These are phyloP conservation scores for Scutellospora calospora DNA, from an alignment of 371 early-diverging fungal species.

Conservation along the genomic window DNA sequence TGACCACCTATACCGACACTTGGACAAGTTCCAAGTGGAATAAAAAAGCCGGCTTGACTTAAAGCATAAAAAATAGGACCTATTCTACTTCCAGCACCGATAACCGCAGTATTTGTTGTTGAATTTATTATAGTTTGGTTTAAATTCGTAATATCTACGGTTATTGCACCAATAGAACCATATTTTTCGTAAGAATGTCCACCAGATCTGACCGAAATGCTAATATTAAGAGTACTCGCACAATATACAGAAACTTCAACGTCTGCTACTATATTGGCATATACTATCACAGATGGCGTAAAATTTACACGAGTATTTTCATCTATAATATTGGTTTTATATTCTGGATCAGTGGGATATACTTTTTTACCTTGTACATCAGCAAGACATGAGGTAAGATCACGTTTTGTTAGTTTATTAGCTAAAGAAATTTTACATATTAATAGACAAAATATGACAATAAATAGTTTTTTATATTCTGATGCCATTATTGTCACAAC, in stretches of 20 bases:
- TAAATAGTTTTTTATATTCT: too few species aligned
- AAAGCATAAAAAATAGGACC: constrained; percentile 50
- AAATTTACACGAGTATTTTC: constrained; percentile 10
- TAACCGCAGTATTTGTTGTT: constrained; percentile 39
- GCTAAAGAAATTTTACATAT: too few species aligned
- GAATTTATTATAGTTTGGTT: constrained; percentile 44
- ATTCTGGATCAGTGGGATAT: background rate
- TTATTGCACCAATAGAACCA: constrained; percentile 47
- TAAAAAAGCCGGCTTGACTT: constrained; percentile 46
- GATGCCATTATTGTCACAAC: too few species aligned
- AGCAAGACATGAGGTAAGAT: constrained; percentile 36
- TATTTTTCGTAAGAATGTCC: constrained; percentile 57
- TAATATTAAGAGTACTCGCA: constrained; percentile 47
- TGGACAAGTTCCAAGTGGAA: constrained; percentile 55
- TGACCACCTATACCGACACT: constrained; percentile 54
- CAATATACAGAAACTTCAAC: constrained; percentile 50
- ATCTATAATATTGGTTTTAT: background rate
- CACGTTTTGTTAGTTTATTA: background rate
- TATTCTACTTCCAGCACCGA: constrained; percentile 52
- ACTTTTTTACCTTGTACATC: background rate
- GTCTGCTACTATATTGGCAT: constrained; percentile 45
- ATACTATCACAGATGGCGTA: constrained; percentile 47
- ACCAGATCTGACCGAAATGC: constrained; percentile 53
- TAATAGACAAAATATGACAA: too few species aligned
- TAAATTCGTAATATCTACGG: constrained; percentile 51